phyloP scores from a whole-genome alignment of 192 early-diverging fungal species.

The Allomyces macrogynus region DNA sequence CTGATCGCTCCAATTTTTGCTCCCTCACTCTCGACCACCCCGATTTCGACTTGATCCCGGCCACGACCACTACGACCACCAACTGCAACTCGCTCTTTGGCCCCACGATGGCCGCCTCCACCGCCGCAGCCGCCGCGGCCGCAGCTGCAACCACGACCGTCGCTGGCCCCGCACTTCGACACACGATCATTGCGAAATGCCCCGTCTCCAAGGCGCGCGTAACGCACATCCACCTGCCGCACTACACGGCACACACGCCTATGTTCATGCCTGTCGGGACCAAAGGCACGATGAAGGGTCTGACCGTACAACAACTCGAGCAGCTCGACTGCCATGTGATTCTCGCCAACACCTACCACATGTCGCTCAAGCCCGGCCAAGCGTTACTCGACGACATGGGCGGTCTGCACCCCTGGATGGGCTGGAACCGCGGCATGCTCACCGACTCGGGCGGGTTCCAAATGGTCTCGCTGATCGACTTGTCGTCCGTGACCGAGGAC shows the following conservation, averaged over 20 bases:
- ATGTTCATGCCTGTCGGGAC: slow-evolving; percentile 83
- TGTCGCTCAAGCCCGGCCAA: slow-evolving; percentile 28
- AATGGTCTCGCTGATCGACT: slow-evolving; percentile 71
- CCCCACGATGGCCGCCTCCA: too few species aligned
- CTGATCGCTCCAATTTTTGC: too few species aligned
- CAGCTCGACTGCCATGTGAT: slow-evolving; percentile 62
- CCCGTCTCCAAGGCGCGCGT: slow-evolving; percentile 65
- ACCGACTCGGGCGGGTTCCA: slow-evolving; percentile 77
- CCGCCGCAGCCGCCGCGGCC: too few species aligned
- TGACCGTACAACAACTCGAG: slow-evolving; percentile 54
- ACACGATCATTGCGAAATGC: slow-evolving; percentile 50
- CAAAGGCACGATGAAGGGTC: slow-evolving; percentile 63
- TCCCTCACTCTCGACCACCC: too few species aligned
- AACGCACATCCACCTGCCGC: slow-evolving; percentile 51
- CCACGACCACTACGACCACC: too few species aligned
- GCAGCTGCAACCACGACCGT: too few species aligned
- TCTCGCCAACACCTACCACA: slow-evolving; percentile 46
- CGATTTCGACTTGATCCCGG: too few species aligned
- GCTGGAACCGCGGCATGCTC: slow-evolving; percentile 56
- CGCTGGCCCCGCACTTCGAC: slow-evolving; percentile 35
- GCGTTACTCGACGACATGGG: slow-evolving; percentile 50
- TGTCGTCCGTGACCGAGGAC: slow-evolving; percentile 63
- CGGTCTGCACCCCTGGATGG: slow-evolving; percentile 60
- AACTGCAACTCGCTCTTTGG: too few species aligned
- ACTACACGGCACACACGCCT: slow-evolving; percentile 59